Conservation (phyloP, 495 filamentous ascomycete genomes). For the Aspergillus nanangensis region DNA sequence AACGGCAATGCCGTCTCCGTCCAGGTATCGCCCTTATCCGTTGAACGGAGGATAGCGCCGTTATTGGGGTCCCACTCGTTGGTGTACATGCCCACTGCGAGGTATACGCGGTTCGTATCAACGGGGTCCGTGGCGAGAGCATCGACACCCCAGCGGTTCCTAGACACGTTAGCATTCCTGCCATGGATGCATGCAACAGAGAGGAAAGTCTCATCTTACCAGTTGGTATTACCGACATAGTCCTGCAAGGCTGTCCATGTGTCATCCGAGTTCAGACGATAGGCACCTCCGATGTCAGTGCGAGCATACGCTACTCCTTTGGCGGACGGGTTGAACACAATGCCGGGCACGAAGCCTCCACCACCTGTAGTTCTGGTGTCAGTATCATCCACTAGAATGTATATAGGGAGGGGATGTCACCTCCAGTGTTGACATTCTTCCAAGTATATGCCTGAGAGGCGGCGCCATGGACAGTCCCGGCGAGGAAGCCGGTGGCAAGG, state of each 20-base stretch:
- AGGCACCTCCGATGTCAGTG: constrained; percentile 13
- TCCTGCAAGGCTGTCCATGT: constrained; percentile 11
- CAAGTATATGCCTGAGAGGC: constrained; percentile 12
- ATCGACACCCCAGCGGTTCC: constrained; percentile 13
- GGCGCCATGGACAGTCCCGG: constrained; percentile 4
- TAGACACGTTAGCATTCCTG: neutral
- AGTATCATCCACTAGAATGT: neutral
- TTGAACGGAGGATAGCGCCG: constrained; percentile 11
- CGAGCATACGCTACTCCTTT: constrained; percentile 10
- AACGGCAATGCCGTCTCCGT: constrained; percentile 8
- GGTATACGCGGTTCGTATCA: constrained; percentile 8
- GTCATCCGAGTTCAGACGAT: constrained; percentile 14
- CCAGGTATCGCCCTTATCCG: constrained; percentile 12
- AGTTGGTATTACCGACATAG: constrained; percentile 5
- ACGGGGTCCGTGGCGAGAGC: constrained; percentile 11
- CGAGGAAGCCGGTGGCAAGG: neutral
- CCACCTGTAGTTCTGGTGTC: constrained; percentile 4
- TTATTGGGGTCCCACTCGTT: constrained; percentile 11
- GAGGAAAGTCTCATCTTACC: neutral
- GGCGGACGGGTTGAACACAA: constrained; percentile 11
- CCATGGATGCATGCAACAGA: neutral
- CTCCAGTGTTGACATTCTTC: constrained; percentile 12
- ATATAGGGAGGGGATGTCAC: neutral
- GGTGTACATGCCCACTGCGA: constrained; percentile 13
- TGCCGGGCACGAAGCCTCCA: constrained; percentile 11